A percentile compares a stretch with the other conserved stretches of the same genome.
Evolutionary conservation across 495 filamentous ascomycete genomes (phyloP).

Genomic region (Durotheca rogersii): DNA sequence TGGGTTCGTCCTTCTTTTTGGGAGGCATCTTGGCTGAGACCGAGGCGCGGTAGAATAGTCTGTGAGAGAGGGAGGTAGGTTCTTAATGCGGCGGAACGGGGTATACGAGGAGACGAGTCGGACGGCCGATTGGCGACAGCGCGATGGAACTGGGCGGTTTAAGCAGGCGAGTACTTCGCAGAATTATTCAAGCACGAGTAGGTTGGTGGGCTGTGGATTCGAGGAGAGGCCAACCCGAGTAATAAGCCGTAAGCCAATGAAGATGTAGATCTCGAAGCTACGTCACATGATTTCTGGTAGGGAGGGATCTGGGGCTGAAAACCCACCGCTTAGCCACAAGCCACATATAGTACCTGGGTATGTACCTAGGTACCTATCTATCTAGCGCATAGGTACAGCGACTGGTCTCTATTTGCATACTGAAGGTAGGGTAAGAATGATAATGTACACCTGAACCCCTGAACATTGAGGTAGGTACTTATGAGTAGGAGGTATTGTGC

Average conservation of each 20-base stretch:
- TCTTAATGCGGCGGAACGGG: neutral
- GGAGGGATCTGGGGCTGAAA: neutral
- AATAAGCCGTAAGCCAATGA: neutral
- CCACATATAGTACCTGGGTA: too few species aligned
- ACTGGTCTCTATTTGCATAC: too few species aligned
- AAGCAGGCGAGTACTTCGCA: conserved; percentile 12
- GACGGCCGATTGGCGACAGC: neutral
- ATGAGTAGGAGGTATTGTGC: conserved; percentile 1
- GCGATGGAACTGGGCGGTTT: conserved; percentile 4
- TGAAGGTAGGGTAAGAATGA: too few species aligned
- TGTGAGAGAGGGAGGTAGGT: neutral
- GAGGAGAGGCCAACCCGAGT: conserved; percentile 15
- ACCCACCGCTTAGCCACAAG: too few species aligned
- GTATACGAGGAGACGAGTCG: neutral
- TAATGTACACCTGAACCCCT: too few species aligned
- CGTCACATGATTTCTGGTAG: conserved; percentile 13
- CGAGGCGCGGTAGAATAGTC: neutral
- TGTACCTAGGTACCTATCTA: conserved; percentile 1
- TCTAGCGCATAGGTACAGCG: too few species aligned
- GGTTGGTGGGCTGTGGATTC: conserved; percentile 25
- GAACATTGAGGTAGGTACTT: conserved; percentile 11
- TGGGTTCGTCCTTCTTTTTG: conserved; percentile 72
- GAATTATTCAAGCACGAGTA: conserved; percentile 2
- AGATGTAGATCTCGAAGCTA: neutral
- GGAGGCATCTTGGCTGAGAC: conserved; percentile 74